Percentiles rank a stretch among this genome's conserved stretches.
Conservation (phyloP, 345 rosid species). For the Leavenworthia alabamica region DNA sequence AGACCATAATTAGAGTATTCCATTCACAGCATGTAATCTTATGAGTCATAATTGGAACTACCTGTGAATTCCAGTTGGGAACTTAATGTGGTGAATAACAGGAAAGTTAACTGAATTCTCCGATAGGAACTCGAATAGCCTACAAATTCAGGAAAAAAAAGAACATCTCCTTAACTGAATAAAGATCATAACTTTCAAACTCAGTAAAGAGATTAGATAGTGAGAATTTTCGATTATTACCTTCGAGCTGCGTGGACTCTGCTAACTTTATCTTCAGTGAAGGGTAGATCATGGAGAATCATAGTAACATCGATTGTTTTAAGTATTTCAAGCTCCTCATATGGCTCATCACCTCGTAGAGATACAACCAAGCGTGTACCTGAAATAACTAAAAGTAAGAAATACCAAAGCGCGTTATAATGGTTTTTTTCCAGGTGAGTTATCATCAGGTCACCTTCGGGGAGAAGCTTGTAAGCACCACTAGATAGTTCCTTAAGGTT, state of each 20-base stretch:
- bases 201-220: background rate
- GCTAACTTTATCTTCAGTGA: conserved; percentile 63
- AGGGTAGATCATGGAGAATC: conserved; percentile 79
- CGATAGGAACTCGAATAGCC: conserved; percentile 78
- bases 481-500: conserved; percentile 81
- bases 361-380: conserved; percentile 91
- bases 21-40: background rate
- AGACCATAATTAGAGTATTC: background rate
- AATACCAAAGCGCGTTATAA: background rate
- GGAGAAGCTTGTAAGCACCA: conserved; percentile 92
- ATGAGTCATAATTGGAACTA: conserved; percentile 23
- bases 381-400: conserved; percentile 25
- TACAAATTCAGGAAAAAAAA: conserved; percentile 25
- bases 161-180: background rate
- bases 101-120: conserved; percentile 66
- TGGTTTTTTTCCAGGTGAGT: too few relatives aligned
- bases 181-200: background rate
- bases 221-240: conserved; percentile 30
- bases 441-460: conserved; percentile 69
- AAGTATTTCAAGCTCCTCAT: conserved; percentile 69
- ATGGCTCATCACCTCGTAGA: conserved; percentile 73
- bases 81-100: conserved; percentile 85
- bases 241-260: conserved; percentile 97
- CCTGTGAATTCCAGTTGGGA: conserved; percentile 73
- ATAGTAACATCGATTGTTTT: conserved; percentile 62